A percentile compares a stretch with the other conserved stretches of the same genome.
Evolutionary conservation across 2,329 filamentous ascomycete species (phyloP).

Genomic region (Exophiala sp.): DNA sequence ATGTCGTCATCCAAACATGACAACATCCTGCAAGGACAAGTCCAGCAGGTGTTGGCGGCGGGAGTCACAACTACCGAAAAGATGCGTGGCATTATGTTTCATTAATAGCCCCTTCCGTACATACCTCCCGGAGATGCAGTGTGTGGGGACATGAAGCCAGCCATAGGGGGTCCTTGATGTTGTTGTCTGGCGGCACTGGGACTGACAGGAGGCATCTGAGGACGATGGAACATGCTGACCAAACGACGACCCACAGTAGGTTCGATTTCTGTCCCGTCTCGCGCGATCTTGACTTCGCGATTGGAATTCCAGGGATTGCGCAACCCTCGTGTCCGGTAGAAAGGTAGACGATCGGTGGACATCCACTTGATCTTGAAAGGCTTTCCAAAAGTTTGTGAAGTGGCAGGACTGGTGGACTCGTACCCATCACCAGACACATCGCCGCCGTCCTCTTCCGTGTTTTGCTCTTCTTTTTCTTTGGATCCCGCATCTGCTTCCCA

Average conservation of each 20-base stretch:
- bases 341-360: conserved; percentile 74
- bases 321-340: conserved; percentile 79
- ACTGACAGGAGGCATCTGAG: conserved; percentile 7
- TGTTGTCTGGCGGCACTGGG: conserved; percentile 10
- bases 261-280: conserved; percentile 90
- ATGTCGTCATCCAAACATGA: conserved; percentile 23
- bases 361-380: conserved; percentile 90
- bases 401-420: conserved; percentile 18
- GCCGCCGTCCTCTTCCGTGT: conserved; percentile 17
- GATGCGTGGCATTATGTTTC: no score
- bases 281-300: conserved; percentile 88
- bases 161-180: conserved; percentile 11
- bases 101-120: conserved; percentile 19
- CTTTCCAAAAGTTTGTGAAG: conserved; percentile 70
- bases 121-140: conserved; percentile 12
- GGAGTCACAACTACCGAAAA: background rate
- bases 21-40: background rate
- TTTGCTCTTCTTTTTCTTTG: conserved; percentile 43
- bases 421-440: conserved; percentile 23
- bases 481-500: conserved; percentile 69
- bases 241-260: conserved; percentile 70
- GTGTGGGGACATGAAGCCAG: conserved; percentile 17
- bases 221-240: conserved; percentile 61
- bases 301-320: conserved; percentile 95
- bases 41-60: no score